Conservation (phyloP, 495 filamentous ascomycete genomes). For the Penicillium coprophilum region DNA sequence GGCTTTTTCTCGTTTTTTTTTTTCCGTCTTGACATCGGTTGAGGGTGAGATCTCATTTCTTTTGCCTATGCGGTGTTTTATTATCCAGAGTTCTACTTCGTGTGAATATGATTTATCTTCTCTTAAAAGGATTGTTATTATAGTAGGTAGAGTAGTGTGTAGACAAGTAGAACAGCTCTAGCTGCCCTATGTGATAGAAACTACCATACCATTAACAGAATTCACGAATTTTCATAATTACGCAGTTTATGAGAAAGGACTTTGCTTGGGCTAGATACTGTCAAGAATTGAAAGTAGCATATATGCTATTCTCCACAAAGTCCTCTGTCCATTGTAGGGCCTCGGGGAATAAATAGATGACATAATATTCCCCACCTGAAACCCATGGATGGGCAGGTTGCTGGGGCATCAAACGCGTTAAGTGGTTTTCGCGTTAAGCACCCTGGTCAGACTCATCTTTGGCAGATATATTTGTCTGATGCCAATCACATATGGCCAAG, state of each 20-base stretch:
- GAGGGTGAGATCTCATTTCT: background rate
- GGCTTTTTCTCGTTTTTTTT: background rate
- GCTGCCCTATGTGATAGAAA: no score
- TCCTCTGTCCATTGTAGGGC: no score
- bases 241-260: no score
- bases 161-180: background rate
- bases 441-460: background rate
- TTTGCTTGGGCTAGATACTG: no score
- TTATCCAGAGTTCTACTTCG: constrained; percentile 17
- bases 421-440: constrained; percentile 39
- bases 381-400: constrained; percentile 19
- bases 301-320: no score
- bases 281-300: no score
- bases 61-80: constrained; percentile 7
- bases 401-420: constrained; percentile 32
- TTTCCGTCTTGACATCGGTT: no score
- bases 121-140: background rate
- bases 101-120: constrained; percentile 21
- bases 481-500: constrained; percentile 1
- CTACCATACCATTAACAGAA: no score
- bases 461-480: background rate
- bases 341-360: no score
- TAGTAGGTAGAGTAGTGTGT: background rate
- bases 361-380: constrained; percentile 23
- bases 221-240: no score